phyloP scores from a whole-genome alignment of 202 grass and related monocot genomes.

The Bolboschoenoplectus hybrid region DNA sequence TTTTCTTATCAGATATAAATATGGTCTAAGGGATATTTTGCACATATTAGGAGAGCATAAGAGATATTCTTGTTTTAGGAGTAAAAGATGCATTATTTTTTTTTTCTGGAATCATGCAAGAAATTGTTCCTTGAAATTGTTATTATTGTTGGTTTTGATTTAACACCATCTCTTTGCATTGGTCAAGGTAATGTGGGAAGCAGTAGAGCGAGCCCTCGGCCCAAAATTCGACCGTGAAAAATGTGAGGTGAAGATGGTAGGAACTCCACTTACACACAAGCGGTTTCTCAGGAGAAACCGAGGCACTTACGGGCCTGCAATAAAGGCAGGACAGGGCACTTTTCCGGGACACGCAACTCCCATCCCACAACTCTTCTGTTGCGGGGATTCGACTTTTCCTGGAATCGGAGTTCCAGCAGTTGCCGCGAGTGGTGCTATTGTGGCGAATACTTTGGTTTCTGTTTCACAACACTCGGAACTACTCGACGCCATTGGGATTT shows the following conservation, averaged over 20 bases:
- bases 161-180: conserved; percentile 21
- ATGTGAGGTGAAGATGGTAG: conserved; percentile 84
- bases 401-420: conserved; percentile 96
- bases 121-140: background rate
- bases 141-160: conserved; percentile 10
- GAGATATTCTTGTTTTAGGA: background rate
- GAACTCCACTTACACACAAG: conserved; percentile 79
- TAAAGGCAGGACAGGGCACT: conserved; percentile 85
- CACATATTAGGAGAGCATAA: background rate
- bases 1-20: background rate
- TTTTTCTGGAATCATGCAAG: background rate
- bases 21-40: background rate
- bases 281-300: conserved; percentile 84
- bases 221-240: conserved; percentile 75
- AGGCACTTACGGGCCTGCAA: conserved; percentile 94
- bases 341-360: conserved; percentile 92
- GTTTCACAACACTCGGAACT: conserved; percentile 90
- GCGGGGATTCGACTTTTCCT: conserved; percentile 91
- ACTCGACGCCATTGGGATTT: conserved; percentile 92
- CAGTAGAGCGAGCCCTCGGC: conserved; percentile 75
- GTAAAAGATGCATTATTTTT: background rate
- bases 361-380: conserved; percentile 88
- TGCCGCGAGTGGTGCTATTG: conserved; percentile 87
- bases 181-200: conserved; percentile 90
- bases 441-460: conserved; percentile 78